Evolutionary conservation across 805 yeast genomes (phyloP).

Genomic region (Teunomyces atbi): DNA sequence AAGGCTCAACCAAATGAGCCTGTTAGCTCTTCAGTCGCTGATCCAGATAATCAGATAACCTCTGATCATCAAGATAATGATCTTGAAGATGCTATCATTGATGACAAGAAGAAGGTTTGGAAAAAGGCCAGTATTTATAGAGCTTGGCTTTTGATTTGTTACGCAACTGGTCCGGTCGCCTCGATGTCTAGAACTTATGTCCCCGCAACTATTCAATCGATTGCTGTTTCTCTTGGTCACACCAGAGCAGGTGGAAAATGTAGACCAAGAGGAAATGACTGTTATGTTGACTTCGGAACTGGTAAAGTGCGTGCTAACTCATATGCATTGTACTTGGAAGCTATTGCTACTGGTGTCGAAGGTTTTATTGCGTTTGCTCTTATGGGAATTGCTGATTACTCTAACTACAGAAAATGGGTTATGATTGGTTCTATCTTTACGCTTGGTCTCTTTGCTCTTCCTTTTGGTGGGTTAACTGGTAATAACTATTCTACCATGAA

Average conservation of each 20-base stretch:
- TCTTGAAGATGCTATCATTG: background rate
- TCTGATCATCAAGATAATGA: background rate
- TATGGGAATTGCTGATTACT: conserved; percentile 43
- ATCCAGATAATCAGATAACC: background rate
- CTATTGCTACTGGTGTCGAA: conserved; percentile 36
- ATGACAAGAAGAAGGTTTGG: conserved; percentile 13
- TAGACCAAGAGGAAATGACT: conserved; percentile 30
- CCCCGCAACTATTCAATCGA: conserved; percentile 40
- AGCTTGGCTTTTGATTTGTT: conserved; percentile 39
- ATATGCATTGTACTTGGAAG: conserved; percentile 37
- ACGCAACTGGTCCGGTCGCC: conserved; percentile 42
- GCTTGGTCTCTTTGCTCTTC: conserved; percentile 34
- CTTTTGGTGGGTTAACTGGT: conserved; percentile 31
- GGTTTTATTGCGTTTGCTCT: conserved; percentile 33
- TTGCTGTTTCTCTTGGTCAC: conserved; percentile 30
- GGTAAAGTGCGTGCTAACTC: conserved; percentile 33
- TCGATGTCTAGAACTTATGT: conserved; percentile 41
- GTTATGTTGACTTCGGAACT: conserved; percentile 34
- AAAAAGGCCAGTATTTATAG: conserved; percentile 17
- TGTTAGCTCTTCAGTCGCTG: background rate
- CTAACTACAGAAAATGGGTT: conserved; percentile 34
- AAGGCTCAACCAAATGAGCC: background rate
- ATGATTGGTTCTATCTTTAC: conserved; percentile 28
- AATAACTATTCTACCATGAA: conserved; percentile 18
- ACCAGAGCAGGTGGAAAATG: conserved; percentile 24